Evolutionary conservation across 2,329 filamentous ascomycete genomes (phyloP).

Genomic region (Alternaria sp.): DNA sequence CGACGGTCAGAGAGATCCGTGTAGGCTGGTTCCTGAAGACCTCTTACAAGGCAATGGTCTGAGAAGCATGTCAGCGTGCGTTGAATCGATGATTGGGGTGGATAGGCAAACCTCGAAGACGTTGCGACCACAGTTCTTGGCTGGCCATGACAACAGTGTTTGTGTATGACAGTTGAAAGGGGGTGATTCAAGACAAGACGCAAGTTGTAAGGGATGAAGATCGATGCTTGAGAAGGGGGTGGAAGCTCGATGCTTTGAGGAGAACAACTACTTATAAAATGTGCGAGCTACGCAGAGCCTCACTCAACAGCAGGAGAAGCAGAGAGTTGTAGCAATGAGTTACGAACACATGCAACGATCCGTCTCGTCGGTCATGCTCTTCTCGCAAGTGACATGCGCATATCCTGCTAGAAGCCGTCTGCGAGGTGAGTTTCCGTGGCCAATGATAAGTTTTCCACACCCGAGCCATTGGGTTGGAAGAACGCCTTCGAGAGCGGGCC

Average conservation of each 20-base stretch:
- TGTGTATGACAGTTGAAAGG: neutral
- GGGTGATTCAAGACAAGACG: neutral
- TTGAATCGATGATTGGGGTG: neutral
- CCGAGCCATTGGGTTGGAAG: conserved; percentile 13
- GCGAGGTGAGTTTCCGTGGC: conserved; percentile 22
- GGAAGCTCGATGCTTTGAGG: conserved; percentile 5
- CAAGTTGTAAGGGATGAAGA: neutral
- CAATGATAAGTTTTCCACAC: conserved; percentile 26
- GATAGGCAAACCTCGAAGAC: conserved; percentile 37
- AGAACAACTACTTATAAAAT: conserved; percentile 18
- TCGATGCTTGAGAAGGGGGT: neutral
- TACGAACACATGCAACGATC: conserved; percentile 26
- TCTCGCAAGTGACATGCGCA: conserved; percentile 20
- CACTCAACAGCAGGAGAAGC: conserved; percentile 7
- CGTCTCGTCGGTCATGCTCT: conserved; percentile 32
- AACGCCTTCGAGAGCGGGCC: conserved; percentile 16
- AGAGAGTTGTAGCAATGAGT: conserved; percentile 15
- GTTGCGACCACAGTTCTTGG: conserved; percentile 33
- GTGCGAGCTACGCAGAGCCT: conserved; percentile 9
- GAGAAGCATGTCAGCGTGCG: conserved; percentile 14
- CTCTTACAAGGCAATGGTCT: conserved; percentile 44
- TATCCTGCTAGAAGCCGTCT: conserved; percentile 26
- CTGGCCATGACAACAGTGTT: conserved; percentile 27
- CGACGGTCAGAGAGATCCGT: conserved; percentile 51
- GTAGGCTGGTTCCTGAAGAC: conserved; percentile 39